Evolutionary conservation across 2,329 filamentous ascomycete species (phyloP), one percentile per base, ranked within the genome.

Genomic region (Xylariaceae sp.): DNA sequence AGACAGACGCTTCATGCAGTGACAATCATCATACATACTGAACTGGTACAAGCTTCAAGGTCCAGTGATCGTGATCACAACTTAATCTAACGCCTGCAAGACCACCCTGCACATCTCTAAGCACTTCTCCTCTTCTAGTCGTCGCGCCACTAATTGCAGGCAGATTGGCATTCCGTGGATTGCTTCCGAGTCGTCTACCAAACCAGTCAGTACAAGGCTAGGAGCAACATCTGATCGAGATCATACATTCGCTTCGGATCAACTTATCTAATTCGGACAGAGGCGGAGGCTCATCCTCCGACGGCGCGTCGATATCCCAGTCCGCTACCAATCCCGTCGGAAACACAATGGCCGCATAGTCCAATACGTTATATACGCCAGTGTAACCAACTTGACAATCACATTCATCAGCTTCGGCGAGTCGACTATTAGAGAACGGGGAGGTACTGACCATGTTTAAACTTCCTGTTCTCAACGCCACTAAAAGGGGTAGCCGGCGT

Each of bases 401-500:
- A 8, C 9, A 39, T 15, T 63, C n/a, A 64, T 51, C 49, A 51
- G 49, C 23, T n/a, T 13, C 23, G 3, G 2, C 17, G 2, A 17
- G 17, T 17, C 17, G 17, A 17, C 17, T 2, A 17, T 2, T 17
- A n/a, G 2, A 17, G 17, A 2, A 17, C 8, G 9, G 10, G 18
- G 8, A 1, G 8, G 9, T 17, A 68, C 75, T 66, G 51, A 77
- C 77, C 74, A 44, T 80, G 76, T 66, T 71, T 74, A 47, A 79
- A 78, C 1, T 70, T 70, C 3, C 76, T 77, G 51, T 77, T 73
- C 67, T 77, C 75, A 35, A 75, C 74, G 0, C 72, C 73, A 47
- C 73, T 74, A 53, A 76, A 80, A 0, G 78, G 76, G 37, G 76
- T 78, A 0, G 77, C 79, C 0, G 87, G 86, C 54, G 82, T 83